Percentiles rank a stretch among this genome's conserved stretches.
phyloP scores from a whole-genome alignment of 75 land plant genomes.

The Chamaecyparis obtusa region DNA sequence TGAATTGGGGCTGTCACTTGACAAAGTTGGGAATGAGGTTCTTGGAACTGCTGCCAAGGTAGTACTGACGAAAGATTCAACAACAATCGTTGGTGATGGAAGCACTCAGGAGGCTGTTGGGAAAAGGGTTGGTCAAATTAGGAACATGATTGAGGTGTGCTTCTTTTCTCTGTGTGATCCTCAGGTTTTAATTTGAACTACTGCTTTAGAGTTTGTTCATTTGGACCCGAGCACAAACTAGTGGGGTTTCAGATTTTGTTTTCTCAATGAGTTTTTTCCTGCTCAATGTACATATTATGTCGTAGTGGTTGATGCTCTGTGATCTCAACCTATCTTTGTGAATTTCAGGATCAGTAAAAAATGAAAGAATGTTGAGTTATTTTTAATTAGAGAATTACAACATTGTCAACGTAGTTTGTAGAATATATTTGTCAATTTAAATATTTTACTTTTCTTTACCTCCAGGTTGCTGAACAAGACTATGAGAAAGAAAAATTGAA shows the following conservation, averaged over 20 bases:
- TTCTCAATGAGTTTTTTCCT: neutral
- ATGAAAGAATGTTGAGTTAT: neutral
- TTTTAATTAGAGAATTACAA: neutral
- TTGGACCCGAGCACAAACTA: neutral
- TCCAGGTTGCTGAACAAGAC: constrained; percentile 62
- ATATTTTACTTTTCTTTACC: neutral
- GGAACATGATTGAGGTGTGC: constrained; percentile 54
- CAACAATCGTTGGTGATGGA: constrained; percentile 86
- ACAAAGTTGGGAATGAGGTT: constrained; percentile 70
- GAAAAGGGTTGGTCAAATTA: constrained; percentile 61
- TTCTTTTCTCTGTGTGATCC: neutral
- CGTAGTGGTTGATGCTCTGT: neutral
- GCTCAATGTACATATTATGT: neutral
- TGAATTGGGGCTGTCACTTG: constrained; percentile 69
- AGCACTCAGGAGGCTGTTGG: constrained; percentile 63
- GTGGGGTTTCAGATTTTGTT: neutral
- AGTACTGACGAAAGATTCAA: constrained; percentile 69
- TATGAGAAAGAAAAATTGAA: constrained; percentile 85
- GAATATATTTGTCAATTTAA: neutral
- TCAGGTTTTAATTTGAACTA: neutral
- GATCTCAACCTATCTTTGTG: neutral
- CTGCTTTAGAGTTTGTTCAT: neutral
- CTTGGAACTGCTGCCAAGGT: constrained; percentile 80
- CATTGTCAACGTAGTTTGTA: neutral
- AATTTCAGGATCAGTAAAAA: neutral